Conservation (phyloP, 1,284 basidiomycete genomes). For the Ustilago lituana region DNA sequence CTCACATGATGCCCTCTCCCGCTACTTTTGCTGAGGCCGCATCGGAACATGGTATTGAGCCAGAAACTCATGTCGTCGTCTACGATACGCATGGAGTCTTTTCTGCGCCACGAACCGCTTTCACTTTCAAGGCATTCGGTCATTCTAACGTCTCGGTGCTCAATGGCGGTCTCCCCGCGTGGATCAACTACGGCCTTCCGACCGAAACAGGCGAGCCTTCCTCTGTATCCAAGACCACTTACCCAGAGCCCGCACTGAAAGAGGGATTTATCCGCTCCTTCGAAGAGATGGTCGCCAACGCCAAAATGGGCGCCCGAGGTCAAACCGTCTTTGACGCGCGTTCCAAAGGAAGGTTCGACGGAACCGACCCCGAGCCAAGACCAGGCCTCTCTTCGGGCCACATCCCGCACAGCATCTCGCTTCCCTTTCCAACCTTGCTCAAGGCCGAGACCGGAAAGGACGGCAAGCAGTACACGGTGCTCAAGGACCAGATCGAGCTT, state of each 20-base stretch:
- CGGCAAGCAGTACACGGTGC: conserved; percentile 53
- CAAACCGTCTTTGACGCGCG: conserved; percentile 90
- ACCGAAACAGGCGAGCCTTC: conserved; percentile 45
- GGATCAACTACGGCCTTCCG: conserved; percentile 47
- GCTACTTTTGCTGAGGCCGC: conserved; percentile 80
- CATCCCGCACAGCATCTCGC: conserved; percentile 84
- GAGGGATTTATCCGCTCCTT: conserved; percentile 75
- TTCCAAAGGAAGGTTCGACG: conserved; percentile 77
- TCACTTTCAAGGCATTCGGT: conserved; percentile 62
- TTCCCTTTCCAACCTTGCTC: conserved; percentile 85
- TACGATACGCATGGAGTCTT: conserved; percentile 72
- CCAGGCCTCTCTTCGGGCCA: conserved; percentile 88
- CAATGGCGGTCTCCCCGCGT: conserved; percentile 64
- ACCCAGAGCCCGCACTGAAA: conserved; percentile 72
- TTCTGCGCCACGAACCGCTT: conserved; percentile 54
- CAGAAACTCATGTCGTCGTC: conserved; percentile 83
- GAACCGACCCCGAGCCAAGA: conserved; percentile 87
- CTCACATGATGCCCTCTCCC: conserved; percentile 89
- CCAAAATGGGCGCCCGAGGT: conserved; percentile 71
- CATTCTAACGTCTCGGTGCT: conserved; percentile 60
- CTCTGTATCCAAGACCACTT: conserved; percentile 17
- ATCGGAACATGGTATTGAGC: conserved; percentile 80
- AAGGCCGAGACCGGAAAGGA: conserved; percentile 69
- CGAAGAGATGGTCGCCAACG: conserved; percentile 81
- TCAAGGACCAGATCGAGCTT: conserved; percentile 63